Evolutionary conservation across 768 basidiomycete genomes (phyloP), one percentile per base, ranked within the genome.

Genomic region (Pleurotus sapidus): DNA sequence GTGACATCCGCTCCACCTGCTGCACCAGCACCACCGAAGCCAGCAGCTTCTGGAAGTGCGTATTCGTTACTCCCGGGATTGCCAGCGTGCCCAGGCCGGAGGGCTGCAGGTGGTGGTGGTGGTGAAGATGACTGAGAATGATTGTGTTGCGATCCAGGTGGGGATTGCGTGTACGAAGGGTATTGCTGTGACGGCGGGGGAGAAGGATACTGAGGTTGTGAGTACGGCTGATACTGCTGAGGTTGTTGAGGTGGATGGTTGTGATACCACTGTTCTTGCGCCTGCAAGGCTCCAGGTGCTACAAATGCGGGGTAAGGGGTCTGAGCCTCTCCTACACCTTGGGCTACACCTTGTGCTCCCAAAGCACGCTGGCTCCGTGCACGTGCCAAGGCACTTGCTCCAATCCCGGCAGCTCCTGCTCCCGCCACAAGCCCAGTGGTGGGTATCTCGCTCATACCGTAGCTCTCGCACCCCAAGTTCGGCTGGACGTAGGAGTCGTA

Each of bases 381-480:
- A 5, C 77, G 62, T 2, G 72, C 75, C 0, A 78, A 39, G 25
- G 59, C 48, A n/a, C 53, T 55, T 5, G 56, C 74, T 18, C 77
- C 77, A 27, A 78, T 76, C 0, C 78, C 77, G 15, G 76, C 75
- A 0, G 72, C 73, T 1, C 73, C 74, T 0, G 70, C 63, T 0
- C 53, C 69, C 5, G 62, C 64, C 8, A 61, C 71, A 14, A 60
- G n/a, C 20, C 42, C 42, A 2, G 42, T 20, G 23, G 46, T 18
- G 7, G 43, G 54, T 50, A 74, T 64, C 58, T 84, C 83, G 17
- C 72, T 74, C 82, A 86, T 81, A 20, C 74, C 73, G 64, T 83
- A 86, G 15, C 70, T 64, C 42, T 82, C 84, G 14, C 46, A 47
- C 12, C 46, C 57, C 49, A 49, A 47, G 25, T 37, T 20, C 46